Evolutionary conservation across 1,284 basidiomycete genomes (phyloP), one percentile per base, ranked within the genome.

Genomic region (Ustilago trichophora): DNA sequence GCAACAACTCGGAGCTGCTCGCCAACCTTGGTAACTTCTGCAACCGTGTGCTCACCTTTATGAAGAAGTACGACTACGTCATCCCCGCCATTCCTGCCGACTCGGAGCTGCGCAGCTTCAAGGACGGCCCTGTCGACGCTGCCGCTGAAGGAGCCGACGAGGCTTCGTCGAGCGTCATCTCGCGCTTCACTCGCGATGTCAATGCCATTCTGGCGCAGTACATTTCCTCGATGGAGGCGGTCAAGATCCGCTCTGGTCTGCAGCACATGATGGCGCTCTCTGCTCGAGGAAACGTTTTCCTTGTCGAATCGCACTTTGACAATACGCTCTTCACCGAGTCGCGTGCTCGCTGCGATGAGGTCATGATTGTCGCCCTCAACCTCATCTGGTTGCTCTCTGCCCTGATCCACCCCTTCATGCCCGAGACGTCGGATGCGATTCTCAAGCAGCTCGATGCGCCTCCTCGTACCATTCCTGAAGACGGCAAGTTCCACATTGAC

Each of bases 1-100:
- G 91, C 18, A 95, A 97, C 83, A 99, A 99, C 85, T 91, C 90
- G 69, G 88, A 98, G 74, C 84, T 99, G 33, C 84, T 98, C 68
- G 95, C 96, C 82, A 99, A 98, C 84, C 90, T 98, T 68, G 95
- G 95, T 53, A 98, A 99, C 85, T 98, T 98, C 82, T 91, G 98
- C 72, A 99, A 99, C 83, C 91, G 95, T 40, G 87, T 88, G 13
- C 85, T 98, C 80, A 97, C 96, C 82, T 98, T 98, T 78, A 87
- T 93, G 45, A 91, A 92, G 29, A 93, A 94, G 82, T 96, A 91
- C 82, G 86, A 89, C 59, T 85, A 90, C 36, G 82, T 89, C 41
- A 85, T 98, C 21, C 93, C 11, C 3, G 60, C 51, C 29, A 50
- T 78, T 19, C 75, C 75, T 8, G 46, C 58, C 10, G 72, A 63